phyloP scores from a whole-genome alignment of 2,329 filamentous ascomycete genomes.

The Aureobasidium mangrovei region DNA sequence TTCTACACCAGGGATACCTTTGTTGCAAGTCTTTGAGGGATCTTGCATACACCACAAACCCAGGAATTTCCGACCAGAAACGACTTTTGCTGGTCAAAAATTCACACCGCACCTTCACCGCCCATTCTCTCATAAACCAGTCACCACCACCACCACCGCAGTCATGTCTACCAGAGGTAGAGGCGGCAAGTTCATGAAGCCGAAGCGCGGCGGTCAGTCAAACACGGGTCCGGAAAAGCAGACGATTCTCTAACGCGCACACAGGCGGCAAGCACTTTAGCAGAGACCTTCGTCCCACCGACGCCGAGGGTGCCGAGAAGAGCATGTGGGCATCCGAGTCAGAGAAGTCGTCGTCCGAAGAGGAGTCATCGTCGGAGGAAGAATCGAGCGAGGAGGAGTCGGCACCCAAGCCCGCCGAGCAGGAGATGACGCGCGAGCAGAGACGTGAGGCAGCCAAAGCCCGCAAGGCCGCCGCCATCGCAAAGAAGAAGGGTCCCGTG shows the following conservation, averaged over 20 bases:
- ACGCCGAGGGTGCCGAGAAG: conserved; percentile 79
- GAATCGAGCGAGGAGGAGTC: conserved; percentile 34
- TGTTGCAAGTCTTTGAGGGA: background rate
- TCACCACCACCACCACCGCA: conserved; percentile 19
- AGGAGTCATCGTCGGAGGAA: conserved; percentile 30
- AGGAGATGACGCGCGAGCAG: conserved; percentile 70
- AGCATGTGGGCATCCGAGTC: conserved; percentile 68
- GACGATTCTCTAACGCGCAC: conserved; percentile 17
- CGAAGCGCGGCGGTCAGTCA: conserved; percentile 72
- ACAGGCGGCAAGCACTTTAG: conserved; percentile 93
- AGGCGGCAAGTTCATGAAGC: conserved; percentile 91
- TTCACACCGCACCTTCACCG: background rate
- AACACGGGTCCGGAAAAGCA: background rate
- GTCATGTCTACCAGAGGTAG: conserved; percentile 59
- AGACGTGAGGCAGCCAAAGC: conserved; percentile 82
- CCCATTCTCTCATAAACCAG: background rate
- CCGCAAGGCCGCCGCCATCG: conserved; percentile 81
- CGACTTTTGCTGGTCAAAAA: background rate
- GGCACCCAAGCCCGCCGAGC: conserved; percentile 28
- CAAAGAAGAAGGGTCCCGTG: conserved; percentile 59
- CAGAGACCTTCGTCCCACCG: conserved; percentile 76
- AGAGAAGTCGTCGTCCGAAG: conserved; percentile 40
- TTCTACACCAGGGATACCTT: background rate
- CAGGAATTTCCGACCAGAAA: too few species aligned
- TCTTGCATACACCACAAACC: background rate